Percentiles rank a stretch among this genome's conserved stretches.
These are phyloP conservation scores for Gloeostereum incarnatum DNA, from an alignment of 768 basidiomycete species.

Conservation along the genomic window DNA sequence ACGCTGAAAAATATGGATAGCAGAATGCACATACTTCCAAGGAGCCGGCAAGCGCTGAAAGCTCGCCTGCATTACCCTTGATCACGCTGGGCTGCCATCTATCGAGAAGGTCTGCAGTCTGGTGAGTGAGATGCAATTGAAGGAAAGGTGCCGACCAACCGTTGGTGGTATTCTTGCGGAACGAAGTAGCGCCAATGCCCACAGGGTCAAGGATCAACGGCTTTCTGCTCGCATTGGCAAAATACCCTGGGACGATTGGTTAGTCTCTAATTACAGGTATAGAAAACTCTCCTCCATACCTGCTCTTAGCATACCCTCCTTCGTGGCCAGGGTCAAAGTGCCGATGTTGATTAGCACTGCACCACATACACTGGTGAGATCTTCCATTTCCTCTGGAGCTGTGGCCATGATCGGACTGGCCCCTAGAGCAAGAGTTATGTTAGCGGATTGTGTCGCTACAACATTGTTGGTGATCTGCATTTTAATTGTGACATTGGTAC, in stretches of 20 bases:
- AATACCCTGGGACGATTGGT: slow-evolving; percentile 22
- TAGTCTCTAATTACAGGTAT: background rate
- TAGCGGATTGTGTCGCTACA: slow-evolving; percentile 84
- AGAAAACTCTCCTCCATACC: slow-evolving; percentile 25
- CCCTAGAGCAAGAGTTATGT: slow-evolving; percentile 79
- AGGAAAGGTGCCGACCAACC: slow-evolving; percentile 28
- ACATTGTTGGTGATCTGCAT: slow-evolving; percentile 82
- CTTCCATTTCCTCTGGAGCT: slow-evolving; percentile 71
- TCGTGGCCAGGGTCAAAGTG: slow-evolving; percentile 47
- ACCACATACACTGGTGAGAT: slow-evolving; percentile 56
- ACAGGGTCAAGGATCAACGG: slow-evolving; percentile 90
- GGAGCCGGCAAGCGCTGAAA: slow-evolving; percentile 71
- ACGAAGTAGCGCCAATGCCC: slow-evolving; percentile 76
- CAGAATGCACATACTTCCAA: slow-evolving; percentile 41
- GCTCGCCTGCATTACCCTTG: slow-evolving; percentile 90
- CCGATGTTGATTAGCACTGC: slow-evolving; percentile 85
- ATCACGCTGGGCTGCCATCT: slow-evolving; percentile 84
- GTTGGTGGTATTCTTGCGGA: slow-evolving; percentile 52
- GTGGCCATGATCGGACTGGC: slow-evolving; percentile 95
- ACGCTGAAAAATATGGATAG: background rate
- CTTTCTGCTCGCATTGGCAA: slow-evolving; percentile 60
- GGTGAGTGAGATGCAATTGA: no score
- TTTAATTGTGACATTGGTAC: slow-evolving; percentile 1
- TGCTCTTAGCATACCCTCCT: slow-evolving; percentile 68
- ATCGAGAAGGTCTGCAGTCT: slow-evolving; percentile 52